Evolutionary conservation across 805 yeast genomes (phyloP), one percentile per base, ranked within the genome.

Genomic region (Saturnispora kantuleensis): DNA sequence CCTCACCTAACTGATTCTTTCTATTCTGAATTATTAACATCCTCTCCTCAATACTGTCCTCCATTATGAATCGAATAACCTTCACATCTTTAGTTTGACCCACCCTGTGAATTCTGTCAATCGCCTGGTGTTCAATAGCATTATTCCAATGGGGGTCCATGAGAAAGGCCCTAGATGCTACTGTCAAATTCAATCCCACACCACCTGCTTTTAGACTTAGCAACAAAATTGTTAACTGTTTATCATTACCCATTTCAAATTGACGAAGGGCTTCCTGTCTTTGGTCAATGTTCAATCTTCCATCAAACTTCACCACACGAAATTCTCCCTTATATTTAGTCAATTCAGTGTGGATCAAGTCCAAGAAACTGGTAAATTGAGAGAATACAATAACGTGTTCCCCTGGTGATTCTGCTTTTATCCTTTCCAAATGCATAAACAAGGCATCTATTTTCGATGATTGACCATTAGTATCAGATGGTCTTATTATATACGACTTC

Each of bases 141-240:
- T 86, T 94, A 29, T 93, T 84, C 97, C 97, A 89, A 93, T 96
- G 89, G 0, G 97, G 96, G 56, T 89, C 97, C 86, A 90, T 82
- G 75, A 89, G 71, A 53, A 79, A 87, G 2, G 94, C 97, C 31
- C 76, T 71, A 0, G 85, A 81, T 0, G 97, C 95, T 41, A 81
- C 77, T 0, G 95, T 89, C 48, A 89, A 66, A 56, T 89, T 89
- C 50, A 89, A 68, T 0, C 97, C 97, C 10, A 88, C 96, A 7
- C 97, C 97, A 18, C 97, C 97, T 0, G 96, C 95, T 60, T 87
- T 89, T 50, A 88, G 64, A 7, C 95, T 83, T 15, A 89, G 59
- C 17, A 89, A 64, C 10, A 89, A 58, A 1, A 89, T 72, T 33
- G 61, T 52, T 1, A 57, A 45, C 44, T 56, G 52, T 17, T 64